Evolutionary conservation across 1,284 basidiomycete species (phyloP).

Genomic region (Rhodotorula glutinis): DNA sequence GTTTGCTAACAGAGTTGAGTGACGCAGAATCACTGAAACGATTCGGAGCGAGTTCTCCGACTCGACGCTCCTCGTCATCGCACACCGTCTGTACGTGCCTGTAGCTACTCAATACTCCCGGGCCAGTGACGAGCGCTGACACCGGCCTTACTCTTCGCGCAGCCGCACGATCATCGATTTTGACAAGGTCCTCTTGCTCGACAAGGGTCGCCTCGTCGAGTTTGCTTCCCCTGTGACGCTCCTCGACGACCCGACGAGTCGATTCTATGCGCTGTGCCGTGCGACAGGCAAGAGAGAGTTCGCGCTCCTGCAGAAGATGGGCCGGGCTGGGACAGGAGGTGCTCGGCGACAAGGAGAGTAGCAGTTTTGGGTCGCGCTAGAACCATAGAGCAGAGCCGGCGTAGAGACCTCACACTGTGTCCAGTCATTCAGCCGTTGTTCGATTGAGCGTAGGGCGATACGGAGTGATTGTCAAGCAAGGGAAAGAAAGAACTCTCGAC

Average conservation of each 20-base stretch:
- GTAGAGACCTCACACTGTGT: too few species aligned
- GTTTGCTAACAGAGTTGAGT: too few species aligned
- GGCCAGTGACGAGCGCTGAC: rapidly evolving
- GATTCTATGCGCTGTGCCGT: constrained; percentile 37
- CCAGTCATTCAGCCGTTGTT: too few species aligned
- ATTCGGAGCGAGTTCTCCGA: constrained; percentile 68
- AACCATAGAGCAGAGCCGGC: too few species aligned
- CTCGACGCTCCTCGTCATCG: constrained; percentile 67
- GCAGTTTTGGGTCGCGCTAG: too few species aligned
- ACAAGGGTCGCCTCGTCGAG: constrained; percentile 49
- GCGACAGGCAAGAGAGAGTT: constrained; percentile 36
- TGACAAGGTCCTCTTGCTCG: constrained; percentile 52
- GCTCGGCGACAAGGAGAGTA: too few species aligned
- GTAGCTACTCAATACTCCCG: rapidly evolving
- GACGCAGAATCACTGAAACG: constrained; percentile 59
- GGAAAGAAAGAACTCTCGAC: too few species aligned
- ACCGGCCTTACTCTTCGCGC: constrained; percentile 5
- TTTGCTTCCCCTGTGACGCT: constrained; percentile 53
- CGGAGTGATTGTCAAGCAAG: too few species aligned
- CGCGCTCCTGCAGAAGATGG: constrained; percentile 34
- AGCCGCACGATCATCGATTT: constrained; percentile 49
- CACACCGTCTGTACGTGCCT: constrained; percentile 51
- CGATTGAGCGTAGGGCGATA: too few species aligned
- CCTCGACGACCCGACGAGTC: constrained; percentile 42
- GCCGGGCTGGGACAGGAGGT: neutral